These are phyloP conservation scores for Scheffersomyces stambukii DNA, from an alignment of 1,139 yeast species.

Conservation along the genomic window DNA sequence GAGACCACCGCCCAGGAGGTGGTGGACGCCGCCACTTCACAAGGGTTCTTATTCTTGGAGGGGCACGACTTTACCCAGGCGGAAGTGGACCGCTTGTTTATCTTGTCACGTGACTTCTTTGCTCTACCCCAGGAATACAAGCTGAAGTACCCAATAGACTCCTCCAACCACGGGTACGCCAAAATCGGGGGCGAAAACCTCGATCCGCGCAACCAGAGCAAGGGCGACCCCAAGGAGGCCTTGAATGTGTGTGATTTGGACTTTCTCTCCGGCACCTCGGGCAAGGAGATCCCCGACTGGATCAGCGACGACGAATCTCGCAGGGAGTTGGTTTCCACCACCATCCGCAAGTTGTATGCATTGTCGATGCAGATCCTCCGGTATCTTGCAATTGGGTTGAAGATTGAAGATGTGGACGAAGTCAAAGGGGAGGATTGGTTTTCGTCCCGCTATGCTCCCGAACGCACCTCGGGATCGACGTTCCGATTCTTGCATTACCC, in stretches of 20 bases:
- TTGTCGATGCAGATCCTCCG: slow-evolving; percentile 40
- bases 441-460: slow-evolving; percentile 48
- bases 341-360: slow-evolving; percentile 38
- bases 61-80: slow-evolving; percentile 62
- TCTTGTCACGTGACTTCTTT: slow-evolving; percentile 54
- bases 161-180: slow-evolving; percentile 61
- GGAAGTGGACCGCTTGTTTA: slow-evolving; percentile 55
- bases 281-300: slow-evolving; percentile 38
- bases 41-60: slow-evolving; percentile 70
- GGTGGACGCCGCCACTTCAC: slow-evolving; percentile 55
- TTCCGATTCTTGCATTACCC: slow-evolving; percentile 72
- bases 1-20: slow-evolving; percentile 46
- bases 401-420: slow-evolving; percentile 42
- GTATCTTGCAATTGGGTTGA: slow-evolving; percentile 56
- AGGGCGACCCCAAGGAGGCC: slow-evolving; percentile 63
- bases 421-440: slow-evolving; percentile 52
- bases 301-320: slow-evolving; percentile 32
- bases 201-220: slow-evolving; percentile 43
- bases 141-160: slow-evolving; percentile 40
- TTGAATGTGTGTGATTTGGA: slow-evolving; percentile 42
- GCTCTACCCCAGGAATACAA: slow-evolving; percentile 49
- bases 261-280: slow-evolving; percentile 33
- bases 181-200: slow-evolving; percentile 55
- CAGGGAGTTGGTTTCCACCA: slow-evolving; percentile 24
- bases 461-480: slow-evolving; percentile 53